phyloP scores from a whole-genome alignment of 805 yeast genomes.

The Ogataea zsoltii region DNA sequence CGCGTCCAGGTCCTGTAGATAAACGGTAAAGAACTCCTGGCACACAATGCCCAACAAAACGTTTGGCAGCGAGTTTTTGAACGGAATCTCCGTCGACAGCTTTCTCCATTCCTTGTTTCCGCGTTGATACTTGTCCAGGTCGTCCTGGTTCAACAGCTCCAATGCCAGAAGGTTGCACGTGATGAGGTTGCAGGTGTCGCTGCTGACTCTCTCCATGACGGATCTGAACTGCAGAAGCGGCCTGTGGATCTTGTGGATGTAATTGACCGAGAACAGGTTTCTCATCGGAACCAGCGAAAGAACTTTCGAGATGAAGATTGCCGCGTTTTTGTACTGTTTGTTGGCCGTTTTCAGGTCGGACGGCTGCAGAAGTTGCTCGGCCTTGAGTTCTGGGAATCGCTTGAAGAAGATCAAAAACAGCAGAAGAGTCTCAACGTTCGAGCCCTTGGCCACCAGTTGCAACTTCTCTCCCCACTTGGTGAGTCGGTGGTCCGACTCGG shows the following conservation, averaged over 20 bases:
- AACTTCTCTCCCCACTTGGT: conserved; percentile 55
- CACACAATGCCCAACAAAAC: conserved; percentile 63
- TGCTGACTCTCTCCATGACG: conserved; percentile 53
- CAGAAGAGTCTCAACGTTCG: conserved; percentile 42
- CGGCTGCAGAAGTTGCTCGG: conserved; percentile 42
- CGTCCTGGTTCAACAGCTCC: conserved; percentile 53
- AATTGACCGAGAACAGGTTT: conserved; percentile 52
- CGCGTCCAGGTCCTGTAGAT: conserved; percentile 18
- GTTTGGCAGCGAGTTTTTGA: conserved; percentile 54
- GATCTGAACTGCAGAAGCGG: conserved; percentile 67
- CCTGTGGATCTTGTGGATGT: conserved; percentile 71
- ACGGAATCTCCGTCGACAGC: conserved; percentile 61
- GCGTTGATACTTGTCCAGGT: conserved; percentile 45
- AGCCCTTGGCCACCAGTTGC: conserved; percentile 33
- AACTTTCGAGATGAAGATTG: conserved; percentile 49
- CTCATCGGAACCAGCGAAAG: conserved; percentile 46
- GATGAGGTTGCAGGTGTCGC: conserved; percentile 52
- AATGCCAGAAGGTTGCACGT: conserved; percentile 53
- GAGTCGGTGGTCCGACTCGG: conserved; percentile 41
- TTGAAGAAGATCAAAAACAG: conserved; percentile 47
- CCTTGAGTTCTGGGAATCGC: conserved; percentile 39
- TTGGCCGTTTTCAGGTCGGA: conserved; percentile 37
- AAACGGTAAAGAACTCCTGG: conserved; percentile 50
- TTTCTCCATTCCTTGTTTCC: conserved; percentile 57
- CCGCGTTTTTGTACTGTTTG: conserved; percentile 37